Evolutionary conservation across 768 basidiomycete genomes (phyloP).

Genomic region (Suillus ampliporus): DNA sequence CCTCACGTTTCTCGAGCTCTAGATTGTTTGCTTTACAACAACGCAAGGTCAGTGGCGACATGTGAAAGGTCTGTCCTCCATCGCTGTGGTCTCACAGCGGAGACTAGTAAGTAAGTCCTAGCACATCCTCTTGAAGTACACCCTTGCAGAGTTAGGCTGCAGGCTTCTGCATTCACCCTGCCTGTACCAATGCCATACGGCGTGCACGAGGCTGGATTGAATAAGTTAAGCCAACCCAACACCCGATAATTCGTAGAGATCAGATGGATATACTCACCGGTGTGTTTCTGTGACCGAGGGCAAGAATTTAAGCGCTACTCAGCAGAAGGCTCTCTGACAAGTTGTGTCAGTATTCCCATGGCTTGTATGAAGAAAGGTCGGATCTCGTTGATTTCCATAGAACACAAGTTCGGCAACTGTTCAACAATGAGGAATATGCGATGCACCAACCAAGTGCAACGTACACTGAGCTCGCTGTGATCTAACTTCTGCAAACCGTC

Average conservation of each 20-base stretch:
- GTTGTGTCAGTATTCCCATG: constrained; percentile 73
- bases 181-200: background rate
- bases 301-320: background rate
- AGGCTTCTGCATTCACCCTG: background rate
- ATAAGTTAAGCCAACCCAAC: background rate
- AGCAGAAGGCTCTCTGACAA: constrained; percentile 38
- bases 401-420: constrained; percentile 83
- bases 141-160: background rate
- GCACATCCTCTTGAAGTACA: background rate
- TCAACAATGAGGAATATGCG: background rate
- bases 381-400: constrained; percentile 95
- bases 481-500: constrained; percentile 83
- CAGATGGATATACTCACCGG: background rate
- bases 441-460: constrained; percentile 5
- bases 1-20: background rate
- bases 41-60: background rate
- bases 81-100: background rate
- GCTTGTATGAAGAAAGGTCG: constrained; percentile 86
- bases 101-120: no score
- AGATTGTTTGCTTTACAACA: background rate
- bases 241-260: background rate
- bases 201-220: background rate
- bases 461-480: constrained; percentile 79
- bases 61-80: background rate
- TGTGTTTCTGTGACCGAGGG: background rate